These are phyloP conservation scores for Cryptomeria japonica DNA, from an alignment of 75 land plant species.

Conservation along the genomic window DNA sequence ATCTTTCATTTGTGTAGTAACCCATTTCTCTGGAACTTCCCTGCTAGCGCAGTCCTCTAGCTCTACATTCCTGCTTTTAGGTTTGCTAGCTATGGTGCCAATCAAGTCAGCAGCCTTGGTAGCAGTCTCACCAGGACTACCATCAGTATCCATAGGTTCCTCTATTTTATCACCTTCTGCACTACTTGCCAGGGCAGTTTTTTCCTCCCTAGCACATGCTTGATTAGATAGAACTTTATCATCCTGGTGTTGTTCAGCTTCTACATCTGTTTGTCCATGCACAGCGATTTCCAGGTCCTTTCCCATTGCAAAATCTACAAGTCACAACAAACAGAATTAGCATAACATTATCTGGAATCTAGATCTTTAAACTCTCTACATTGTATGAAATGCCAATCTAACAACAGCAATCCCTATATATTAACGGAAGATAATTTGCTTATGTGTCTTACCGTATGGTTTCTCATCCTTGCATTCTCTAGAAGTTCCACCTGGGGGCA, in stretches of 20 bases:
- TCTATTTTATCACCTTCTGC: slow-evolving; percentile 15
- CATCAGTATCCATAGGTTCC: slow-evolving; percentile 13
- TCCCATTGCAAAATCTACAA: slow-evolving; percentile 36
- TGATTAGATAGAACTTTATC: slow-evolving; percentile 3
- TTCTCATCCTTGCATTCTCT: slow-evolving; percentile 19
- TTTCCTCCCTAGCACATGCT: slow-evolving; percentile 20
- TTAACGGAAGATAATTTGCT: neutral
- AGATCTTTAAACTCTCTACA: neutral
- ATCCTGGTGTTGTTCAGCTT: slow-evolving; percentile 14
- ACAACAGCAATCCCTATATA: neutral
- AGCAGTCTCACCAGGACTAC: slow-evolving; percentile 9
- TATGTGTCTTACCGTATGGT: slow-evolving; percentile 22
- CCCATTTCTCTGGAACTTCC: slow-evolving; percentile 7
- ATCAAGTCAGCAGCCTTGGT: slow-evolving; percentile 17
- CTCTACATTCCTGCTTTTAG: slow-evolving; percentile 3
- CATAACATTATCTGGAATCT: neutral
- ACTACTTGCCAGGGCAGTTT: neutral
- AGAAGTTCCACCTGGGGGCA: slow-evolving; percentile 13
- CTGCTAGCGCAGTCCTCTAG: slow-evolving; percentile 3
- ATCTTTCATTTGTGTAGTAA: slow-evolving; percentile 19
- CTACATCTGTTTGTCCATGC: slow-evolving; percentile 29
- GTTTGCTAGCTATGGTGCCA: slow-evolving; percentile 16
- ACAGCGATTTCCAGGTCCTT: slow-evolving; percentile 45
- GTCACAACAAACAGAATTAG: neutral
- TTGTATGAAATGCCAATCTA: slow-evolving; percentile 7